A percentile compares a stretch with the other conserved stretches of the same genome.
Conservation (phyloP, 176 grass and related monocot species). For the Oryza meridionalis region DNA sequence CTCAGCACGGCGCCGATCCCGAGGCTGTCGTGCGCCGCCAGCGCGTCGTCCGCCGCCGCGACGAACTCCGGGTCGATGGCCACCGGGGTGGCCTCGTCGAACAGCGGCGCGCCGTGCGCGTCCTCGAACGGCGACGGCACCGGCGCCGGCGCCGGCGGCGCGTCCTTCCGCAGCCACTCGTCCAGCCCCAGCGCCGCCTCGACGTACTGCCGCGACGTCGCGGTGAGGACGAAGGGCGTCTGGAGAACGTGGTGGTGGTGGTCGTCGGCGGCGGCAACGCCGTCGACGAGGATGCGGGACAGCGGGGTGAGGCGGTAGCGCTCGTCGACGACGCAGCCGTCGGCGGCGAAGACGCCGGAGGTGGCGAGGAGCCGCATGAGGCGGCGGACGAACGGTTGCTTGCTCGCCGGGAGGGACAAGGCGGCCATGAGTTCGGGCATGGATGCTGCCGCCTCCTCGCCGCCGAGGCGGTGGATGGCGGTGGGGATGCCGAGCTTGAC, state of each 20-base stretch:
- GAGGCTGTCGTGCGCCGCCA: conserved; percentile 30
- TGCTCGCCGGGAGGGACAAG: neutral
- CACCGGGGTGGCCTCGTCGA: conserved; percentile 4
- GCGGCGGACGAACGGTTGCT: neutral
- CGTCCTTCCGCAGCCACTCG: conserved; percentile 50
- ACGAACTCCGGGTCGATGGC: conserved; percentile 14
- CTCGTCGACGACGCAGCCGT: too few species aligned
- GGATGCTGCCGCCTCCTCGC: neutral
- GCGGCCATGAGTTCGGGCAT: neutral
- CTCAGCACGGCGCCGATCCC: neutral
- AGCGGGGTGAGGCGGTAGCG: conserved; percentile 16
- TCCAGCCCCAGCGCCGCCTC: conserved; percentile 16
- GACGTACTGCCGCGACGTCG: neutral
- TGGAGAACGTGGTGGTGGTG: neutral
- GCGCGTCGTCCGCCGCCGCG: neutral
- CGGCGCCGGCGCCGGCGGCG: neutral
- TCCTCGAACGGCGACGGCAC: conserved; percentile 22
- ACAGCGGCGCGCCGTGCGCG: conserved; percentile 11
- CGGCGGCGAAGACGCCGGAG: neutral
- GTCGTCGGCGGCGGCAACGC: neutral
- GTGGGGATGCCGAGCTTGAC: neutral
- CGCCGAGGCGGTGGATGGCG: neutral
- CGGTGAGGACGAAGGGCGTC: neutral
- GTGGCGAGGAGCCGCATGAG: neutral
- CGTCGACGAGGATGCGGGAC: conserved; percentile 40